Base-by-base conservation (phyloP, 306 rosid species). In the Trifolium dubium region DNA sequence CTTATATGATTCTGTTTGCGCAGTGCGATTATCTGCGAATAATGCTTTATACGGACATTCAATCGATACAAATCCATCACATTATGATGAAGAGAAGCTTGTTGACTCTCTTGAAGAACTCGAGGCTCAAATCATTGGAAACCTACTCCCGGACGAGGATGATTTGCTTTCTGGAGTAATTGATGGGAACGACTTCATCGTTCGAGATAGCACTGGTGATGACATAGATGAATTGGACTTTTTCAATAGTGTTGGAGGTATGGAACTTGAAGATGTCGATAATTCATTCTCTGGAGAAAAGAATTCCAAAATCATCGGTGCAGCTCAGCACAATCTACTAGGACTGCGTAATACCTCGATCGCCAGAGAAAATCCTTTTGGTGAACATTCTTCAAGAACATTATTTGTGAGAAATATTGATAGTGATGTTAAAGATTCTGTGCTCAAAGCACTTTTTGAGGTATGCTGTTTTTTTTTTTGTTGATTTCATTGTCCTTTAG, bases 201-300 rank as follows among this genome's bases (percentile, higher is more conserved):
- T 55, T 67, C 69, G 43, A n/a, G 81, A 35, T 54, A 75, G 64
- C 12, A 3, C 49, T 0, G 11, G 69, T 28, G 90, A 88, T 67
- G 93, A 88, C 79, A 70, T 80, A 80, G 89, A 85, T 70, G 93
- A 88, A 29, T 79, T 81, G 56, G 93, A 90, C 62, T 66, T 88
- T 62, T 88, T 86, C 54, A 81, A 71, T 43, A 88, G 93, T 80
- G 83, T 86, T 65, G 93, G 96, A 35, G 92, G 93, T 71, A 80
- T 90, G 89, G 93, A 90, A 34, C 72, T 90, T 62, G 93, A 87
- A 82, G 68, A 44, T 32, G 89, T 85, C 60, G 88, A 85, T 10
- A 83, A 61, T 74, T 75, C 49, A 73, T 83, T 67, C n/a, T 77
- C 77, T 65, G 79, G 37, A 51, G 80, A 50, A 75, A 89, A 68